Percentiles rank a stretch among this genome's conserved stretches.
phyloP scores from a whole-genome alignment of 2,329 filamentous ascomycete species.

The Colletotrichum tanaceti region DNA sequence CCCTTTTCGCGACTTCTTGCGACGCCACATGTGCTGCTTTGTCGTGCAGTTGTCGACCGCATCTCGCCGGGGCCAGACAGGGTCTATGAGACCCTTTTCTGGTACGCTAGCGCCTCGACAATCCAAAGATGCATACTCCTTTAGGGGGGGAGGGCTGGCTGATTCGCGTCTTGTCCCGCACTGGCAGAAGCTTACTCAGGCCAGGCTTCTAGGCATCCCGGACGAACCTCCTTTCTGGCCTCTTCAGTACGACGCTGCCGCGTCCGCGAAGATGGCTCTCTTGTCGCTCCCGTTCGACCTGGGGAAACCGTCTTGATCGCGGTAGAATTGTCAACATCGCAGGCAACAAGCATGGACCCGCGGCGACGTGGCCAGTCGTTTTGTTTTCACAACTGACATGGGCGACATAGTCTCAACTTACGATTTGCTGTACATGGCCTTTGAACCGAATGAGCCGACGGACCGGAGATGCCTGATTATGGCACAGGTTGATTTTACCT shows the following conservation, averaged over 20 bases:
- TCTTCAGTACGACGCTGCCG: background rate
- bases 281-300: background rate
- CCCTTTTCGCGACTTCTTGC: slow-evolving; percentile 43
- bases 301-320: background rate
- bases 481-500: background rate
- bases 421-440: background rate
- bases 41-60: slow-evolving; percentile 8
- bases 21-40: slow-evolving; percentile 37
- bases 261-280: background rate
- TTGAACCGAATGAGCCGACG: slow-evolving; percentile 30
- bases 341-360: background rate
- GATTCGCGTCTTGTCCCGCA: slow-evolving; percentile 9
- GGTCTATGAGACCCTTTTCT: slow-evolving; percentile 9
- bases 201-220: background rate
- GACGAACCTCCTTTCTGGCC: background rate
- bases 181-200: slow-evolving; percentile 30
- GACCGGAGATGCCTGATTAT: slow-evolving; percentile 23
- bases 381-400: background rate
- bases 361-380: background rate
- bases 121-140: background rate
- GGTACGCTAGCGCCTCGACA: slow-evolving; percentile 28
- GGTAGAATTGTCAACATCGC: background rate
- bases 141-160: background rate
- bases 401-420: background rate
- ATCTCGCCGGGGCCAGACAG: slow-evolving; percentile 25